Evolutionary conservation across 768 basidiomycete species (phyloP), one percentile per base, ranked within the genome.

Genomic region (Suillus fuscotomentosus): DNA sequence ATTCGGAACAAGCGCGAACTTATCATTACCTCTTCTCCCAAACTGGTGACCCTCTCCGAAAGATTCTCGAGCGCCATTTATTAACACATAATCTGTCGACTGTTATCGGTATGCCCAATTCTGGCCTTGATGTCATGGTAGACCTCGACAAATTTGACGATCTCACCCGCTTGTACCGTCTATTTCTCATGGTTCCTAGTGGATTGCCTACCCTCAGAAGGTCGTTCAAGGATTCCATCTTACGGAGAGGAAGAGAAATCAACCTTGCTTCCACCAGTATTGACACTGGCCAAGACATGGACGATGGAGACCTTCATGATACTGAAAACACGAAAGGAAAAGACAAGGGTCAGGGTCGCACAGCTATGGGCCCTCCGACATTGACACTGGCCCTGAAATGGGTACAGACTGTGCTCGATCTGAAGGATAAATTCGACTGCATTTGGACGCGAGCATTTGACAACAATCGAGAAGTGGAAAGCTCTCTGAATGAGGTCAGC

Each of bases 351-450:
- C 89, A 83, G 76, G 80, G 73, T 65, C 84, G 80, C 63, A 75
- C 65, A 82, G 82, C 66, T 71, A 76, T n/a, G 75, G 78, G 39
- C 69, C 78, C 48, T 71, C 79, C 64, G 76, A 78, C 87, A 0
- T 76, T 88, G 24, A 74, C 78, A 14, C 70, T 85, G 36, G 97
- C 97, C 5, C 78, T 97, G 62, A 88, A 87, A 73, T 99, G 97
- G 97, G 97, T 99, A 0, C 89, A 97, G 74, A 88, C 90, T 68
- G 90, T 97, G 17, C 80, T 99, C 14, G 87, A 89, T 65, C 81
- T 99, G 62, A 99, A 99, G 77, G 95, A 98, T 76, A 92, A 86
- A 71, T 94, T 97, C 72, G 94, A 98, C 69, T 70, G 70, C 24
- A 71, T 97, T 3, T 90, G 94, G 87, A 83, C 78, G 54, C 75